phyloP scores from a whole-genome alignment of 441 rosid genomes.

The Viola pubescens region DNA sequence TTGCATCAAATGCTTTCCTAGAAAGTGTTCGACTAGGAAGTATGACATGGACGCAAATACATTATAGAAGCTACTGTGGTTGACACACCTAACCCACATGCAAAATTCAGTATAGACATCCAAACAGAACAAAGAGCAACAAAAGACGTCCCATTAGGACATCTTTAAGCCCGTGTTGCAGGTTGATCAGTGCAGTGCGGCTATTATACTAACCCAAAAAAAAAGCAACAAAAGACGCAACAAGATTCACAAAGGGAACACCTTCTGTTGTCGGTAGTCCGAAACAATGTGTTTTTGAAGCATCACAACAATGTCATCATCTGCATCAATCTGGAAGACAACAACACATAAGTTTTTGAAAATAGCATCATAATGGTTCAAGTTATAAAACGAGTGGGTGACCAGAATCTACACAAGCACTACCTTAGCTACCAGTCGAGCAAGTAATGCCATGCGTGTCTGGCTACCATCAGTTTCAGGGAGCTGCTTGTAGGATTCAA shows the following conservation, averaged over 20 bases:
- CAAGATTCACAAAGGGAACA: slow-evolving; percentile 25
- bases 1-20: too few species aligned
- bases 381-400: background rate
- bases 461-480: slow-evolving; percentile 44
- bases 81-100: background rate
- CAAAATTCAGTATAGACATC: slow-evolving; percentile 5
- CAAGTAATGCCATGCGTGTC: slow-evolving; percentile 66
- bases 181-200: too few species aligned
- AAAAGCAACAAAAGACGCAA: background rate
- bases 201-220: too few species aligned
- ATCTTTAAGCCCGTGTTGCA: too few species aligned
- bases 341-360: background rate
- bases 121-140: background rate
- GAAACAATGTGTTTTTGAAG: slow-evolving; percentile 66
- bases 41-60: too few species aligned
- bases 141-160: background rate
- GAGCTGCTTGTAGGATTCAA: slow-evolving; percentile 61
- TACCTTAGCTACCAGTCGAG: slow-evolving; percentile 92
- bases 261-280: slow-evolving; percentile 82
- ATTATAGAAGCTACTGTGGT: background rate
- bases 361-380: background rate
- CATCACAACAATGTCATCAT: slow-evolving; percentile 57
- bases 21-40: background rate
- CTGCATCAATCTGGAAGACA: slow-evolving; percentile 68
- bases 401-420: slow-evolving; percentile 3